Base-by-base conservation (phyloP, 2,329 filamentous ascomycete species). In the Scedosporium boydii region DNA sequence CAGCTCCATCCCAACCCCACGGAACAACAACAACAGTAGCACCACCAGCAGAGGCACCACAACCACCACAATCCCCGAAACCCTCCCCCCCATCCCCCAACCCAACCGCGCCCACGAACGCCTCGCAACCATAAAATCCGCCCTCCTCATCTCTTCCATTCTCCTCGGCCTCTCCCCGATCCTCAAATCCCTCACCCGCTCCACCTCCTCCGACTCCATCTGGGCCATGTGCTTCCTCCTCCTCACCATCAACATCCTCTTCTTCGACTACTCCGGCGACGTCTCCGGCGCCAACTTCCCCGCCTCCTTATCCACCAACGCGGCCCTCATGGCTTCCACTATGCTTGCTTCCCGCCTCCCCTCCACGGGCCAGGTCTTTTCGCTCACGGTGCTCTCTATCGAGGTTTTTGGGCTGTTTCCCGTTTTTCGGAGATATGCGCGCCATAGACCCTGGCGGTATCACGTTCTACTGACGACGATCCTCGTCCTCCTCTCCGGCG, bases 321-420 rank as follows among this genome's bases (percentile, higher is more conserved):
- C 95, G 1, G 95, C 93, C 0, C 82, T 99, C 60, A 98, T 98
- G 92, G 93, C 93, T 0, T 93, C 89, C 4, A 96, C 95, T 0
- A 93, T 99, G 64, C 84, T 99, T 10, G 95, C 95, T 2, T 96
- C 90, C 58, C 88, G 93, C 0, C 82, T 99, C 10, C 90, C 90
- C 6, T 91, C 88, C 16, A 98, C 95, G 0, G 93, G 91, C 0
- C 91, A 97, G 72, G 95, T 99, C 0, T 99, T 99, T 71, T 93
- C 89, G 66, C 80, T 99, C 34, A 97, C 93, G 0, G 84, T 99
- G 5, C 98, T 99, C 81, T 93, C 88, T 65, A 98, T 99, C 68
- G 91, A 99, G 73, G 91, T 99, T 1, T 99, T 98, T 74, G 95
- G 93, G 0, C 81, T 99, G 6, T 98, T 98, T 68, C 95, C 95